Evolutionary conservation across 352 stramenopile species (phyloP), one percentile per base, ranked within the genome.

Genomic region (Aphanomyces astaci): DNA sequence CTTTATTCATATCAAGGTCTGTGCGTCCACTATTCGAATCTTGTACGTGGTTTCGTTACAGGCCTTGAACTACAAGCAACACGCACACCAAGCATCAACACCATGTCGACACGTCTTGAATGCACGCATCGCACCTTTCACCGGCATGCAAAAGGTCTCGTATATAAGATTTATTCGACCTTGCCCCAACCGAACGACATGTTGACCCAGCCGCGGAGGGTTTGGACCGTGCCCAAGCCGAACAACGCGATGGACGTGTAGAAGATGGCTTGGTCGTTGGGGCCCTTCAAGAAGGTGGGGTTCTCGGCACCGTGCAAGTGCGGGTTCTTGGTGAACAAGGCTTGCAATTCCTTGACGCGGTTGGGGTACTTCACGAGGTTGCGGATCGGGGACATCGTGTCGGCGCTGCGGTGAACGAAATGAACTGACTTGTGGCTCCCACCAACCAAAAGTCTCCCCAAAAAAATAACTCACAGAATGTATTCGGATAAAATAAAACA

Each of bases 341-440:
- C 59, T 53, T 66, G 59, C 28, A 66, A 22, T 4, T 60, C 39
- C 28, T 48, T 43, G 33, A 66, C 59, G 19, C 22, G 4, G 25
- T 43, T 51, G 25, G 59, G 59, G 59, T 66, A 66, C 59, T 66
- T 66, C 33, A 66, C 40, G 36, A 66, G 40, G 59, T 55, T 66
- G 11, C 59, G 59, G 59, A 66, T 52, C 32, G 30, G 25, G 51
- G 51, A 59, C 51, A 59, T 59, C 51, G 25, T 32, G 2, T 19
- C 24, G 17, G 15, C 24, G 51, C 13, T 39, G 51, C 36, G 45
- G 13, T 28, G 33, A 48, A 66, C 27, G 43, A 66, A 66, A 66
- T 60, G 24, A 66, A 66, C 59, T 66, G 59, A 66, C 59, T 66
- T 25, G 33, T 30, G 25, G 11, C 28, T 13, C 32, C 59, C 13